Conservation (phyloP, 192 early-diverging fungal species). For the Rhizophlyctis rosea region DNA sequence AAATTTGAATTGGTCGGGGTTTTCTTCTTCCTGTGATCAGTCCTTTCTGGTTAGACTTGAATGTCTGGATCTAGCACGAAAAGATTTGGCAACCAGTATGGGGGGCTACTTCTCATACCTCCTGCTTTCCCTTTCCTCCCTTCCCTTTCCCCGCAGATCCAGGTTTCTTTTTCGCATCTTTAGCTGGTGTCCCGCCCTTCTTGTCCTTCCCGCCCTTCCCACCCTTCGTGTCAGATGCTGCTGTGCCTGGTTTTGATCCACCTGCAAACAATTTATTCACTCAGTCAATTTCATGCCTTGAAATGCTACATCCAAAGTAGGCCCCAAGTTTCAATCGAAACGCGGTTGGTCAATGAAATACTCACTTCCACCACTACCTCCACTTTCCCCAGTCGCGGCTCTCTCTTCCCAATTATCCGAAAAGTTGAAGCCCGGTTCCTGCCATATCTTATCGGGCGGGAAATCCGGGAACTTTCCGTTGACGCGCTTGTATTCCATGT, state of each 20-base stretch:
- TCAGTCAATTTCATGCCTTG: no score
- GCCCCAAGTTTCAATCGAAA: no score
- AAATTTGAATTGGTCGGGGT: conserved; percentile 42
- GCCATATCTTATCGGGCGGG: conserved; percentile 50
- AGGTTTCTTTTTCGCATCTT: conserved; percentile 29
- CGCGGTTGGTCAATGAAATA: no score
- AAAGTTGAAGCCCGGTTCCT: conserved; percentile 52
- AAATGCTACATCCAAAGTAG: no score
- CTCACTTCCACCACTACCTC: conserved; percentile 18
- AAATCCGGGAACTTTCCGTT: conserved; percentile 62
- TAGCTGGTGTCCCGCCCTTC: conserved; percentile 32
- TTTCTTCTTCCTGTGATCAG: conserved; percentile 50
- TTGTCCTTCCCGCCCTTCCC: conserved; percentile 28
- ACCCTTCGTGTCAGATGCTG: conserved; percentile 19
- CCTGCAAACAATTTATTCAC: neutral
- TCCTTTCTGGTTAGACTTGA: no score
- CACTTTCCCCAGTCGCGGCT: neutral
- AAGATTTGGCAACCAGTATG: neutral
- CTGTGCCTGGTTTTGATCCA: conserved; percentile 25
- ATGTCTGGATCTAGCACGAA: neutral
- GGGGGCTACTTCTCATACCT: conserved; percentile 7
- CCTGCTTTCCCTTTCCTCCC: conserved; percentile 31
- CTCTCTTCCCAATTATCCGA: conserved; percentile 18
- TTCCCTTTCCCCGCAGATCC: neutral
- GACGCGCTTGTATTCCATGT: conserved; percentile 60